Conservation (phyloP, 108 stramenopile species). For the Stephanodiscus minutulus region DNA sequence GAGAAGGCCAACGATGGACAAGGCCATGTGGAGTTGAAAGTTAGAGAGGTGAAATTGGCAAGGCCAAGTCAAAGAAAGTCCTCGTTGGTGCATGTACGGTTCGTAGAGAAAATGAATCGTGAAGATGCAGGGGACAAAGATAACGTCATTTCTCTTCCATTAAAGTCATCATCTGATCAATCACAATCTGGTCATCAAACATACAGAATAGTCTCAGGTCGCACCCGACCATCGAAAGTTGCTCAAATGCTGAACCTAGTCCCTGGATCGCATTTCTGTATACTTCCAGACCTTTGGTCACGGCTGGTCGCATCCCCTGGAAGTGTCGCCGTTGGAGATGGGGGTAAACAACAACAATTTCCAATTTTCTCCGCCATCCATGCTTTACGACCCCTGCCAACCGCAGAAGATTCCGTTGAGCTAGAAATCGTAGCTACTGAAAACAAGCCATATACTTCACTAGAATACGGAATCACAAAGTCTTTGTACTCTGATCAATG, state of each 20-base stretch:
- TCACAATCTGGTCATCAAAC: constrained; percentile 55
- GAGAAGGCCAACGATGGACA: constrained; percentile 48
- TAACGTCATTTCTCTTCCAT: constrained; percentile 7
- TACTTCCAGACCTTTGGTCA: constrained; percentile 35
- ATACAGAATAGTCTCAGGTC: constrained; percentile 60
- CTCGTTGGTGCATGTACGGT: constrained; percentile 58
- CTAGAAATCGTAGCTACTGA: constrained; percentile 75
- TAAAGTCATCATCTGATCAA: not conserved
- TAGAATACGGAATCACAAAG: constrained; percentile 84
- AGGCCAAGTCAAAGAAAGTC: constrained; percentile 8
- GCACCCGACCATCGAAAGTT: constrained; percentile 63
- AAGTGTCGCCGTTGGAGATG: constrained; percentile 61
- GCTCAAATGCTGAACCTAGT: constrained; percentile 60
- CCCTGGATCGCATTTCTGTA: constrained; percentile 71
- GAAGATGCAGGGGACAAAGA: constrained; percentile 45
- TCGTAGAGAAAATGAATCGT: constrained; percentile 71
- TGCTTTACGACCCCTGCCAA: constrained; percentile 40
- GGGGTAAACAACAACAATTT: constrained; percentile 3
- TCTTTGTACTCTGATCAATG: constrained; percentile 78
- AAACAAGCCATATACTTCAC: constrained; percentile 65
- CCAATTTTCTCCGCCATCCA: constrained; percentile 50
- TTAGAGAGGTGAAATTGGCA: constrained; percentile 51
- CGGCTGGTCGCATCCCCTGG: constrained; percentile 30
- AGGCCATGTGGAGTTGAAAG: constrained; percentile 47
- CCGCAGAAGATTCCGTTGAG: constrained; percentile 58